Percentiles rank a stretch among this genome's conserved stretches.
Conservation (phyloP, 768 basidiomycete genomes). For the Calvatia gigantea region DNA sequence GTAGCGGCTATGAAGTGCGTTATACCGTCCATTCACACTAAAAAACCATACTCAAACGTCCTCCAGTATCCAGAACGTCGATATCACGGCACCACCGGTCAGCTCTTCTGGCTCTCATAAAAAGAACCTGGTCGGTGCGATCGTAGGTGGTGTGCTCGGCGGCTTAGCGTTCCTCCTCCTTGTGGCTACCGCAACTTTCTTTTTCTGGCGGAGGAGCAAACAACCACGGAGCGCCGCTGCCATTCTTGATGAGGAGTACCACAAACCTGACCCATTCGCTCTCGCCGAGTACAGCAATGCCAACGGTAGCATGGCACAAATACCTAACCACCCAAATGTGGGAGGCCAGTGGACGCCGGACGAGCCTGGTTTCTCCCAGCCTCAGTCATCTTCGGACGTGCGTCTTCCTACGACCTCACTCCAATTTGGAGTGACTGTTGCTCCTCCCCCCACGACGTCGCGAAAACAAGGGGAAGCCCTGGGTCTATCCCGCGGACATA, state of each 20-base stretch:
- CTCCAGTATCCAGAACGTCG: conserved; percentile 5
- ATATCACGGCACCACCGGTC: background rate
- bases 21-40: background rate
- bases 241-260: background rate
- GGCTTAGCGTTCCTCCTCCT: conserved; percentile 8
- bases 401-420: background rate
- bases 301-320: background rate
- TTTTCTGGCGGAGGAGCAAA: conserved; percentile 4
- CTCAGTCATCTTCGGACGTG: background rate
- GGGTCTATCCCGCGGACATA: background rate
- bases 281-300: background rate
- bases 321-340: background rate
- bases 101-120: background rate
- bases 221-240: background rate
- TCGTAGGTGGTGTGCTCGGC: conserved; percentile 14
- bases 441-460: background rate
- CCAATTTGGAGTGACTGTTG: background rate
- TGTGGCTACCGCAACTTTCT: background rate
- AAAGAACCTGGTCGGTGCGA: conserved; percentile 5
- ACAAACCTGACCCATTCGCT: background rate
- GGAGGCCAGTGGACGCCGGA: background rate
- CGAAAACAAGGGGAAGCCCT: background rate
- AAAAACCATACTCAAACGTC: background rate
- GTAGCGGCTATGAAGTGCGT: conserved; percentile 25
- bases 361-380: background rate